Base-by-base conservation (phyloP, 2,329 filamentous ascomycete species). In the Trichophyton mentagrophytes region DNA sequence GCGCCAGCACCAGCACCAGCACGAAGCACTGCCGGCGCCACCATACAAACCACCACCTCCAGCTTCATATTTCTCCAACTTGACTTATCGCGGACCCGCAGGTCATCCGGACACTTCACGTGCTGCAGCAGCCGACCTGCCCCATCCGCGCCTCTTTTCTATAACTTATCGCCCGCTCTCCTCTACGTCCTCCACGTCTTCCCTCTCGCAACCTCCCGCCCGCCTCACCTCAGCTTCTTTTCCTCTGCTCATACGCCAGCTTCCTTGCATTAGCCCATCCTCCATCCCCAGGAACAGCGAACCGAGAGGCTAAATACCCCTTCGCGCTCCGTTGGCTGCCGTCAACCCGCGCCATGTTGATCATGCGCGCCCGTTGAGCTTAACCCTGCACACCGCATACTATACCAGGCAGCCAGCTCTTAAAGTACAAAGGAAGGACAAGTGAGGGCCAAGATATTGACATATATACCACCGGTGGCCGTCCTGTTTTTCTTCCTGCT, bases 51-150 rank as follows among this genome's bases (percentile, higher is more conserved):
- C 38, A 56, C 17, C 38, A n/a, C 25, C 25, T n/a, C n/a, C 38
- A 36, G 44, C 57, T 36, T 61, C 25, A 11, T 47, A 33, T 62
- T 25, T 56, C 13, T 40, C 36, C 17, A 20, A 27, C 11, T 53
- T 27, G 15, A 27, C 47, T 30, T 33, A 15, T 53, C 22, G 9
- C 44, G 51, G 51, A 55, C 51, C 51, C 51, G 51, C 51, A 55
- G 62, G 62, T 63, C 62, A 63, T 57, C 62, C 53, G 62, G 62
- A 63, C 62, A 63, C 15, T 56, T 59, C 62, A 61, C 60, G 62
- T 61, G 60, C 49, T 36, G 51, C 59, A 46, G 40, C 40, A 59
- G 36, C 56, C 56, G 40, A 42, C 56, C 36, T 58, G 27, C 30
- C 30, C 53, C 56, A 36, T 58, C 40, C 56, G 55, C 55, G 40